These are phyloP conservation scores for Dictyostelium firmibasis DNA, from an alignment of 78 protist species.

Conservation along the genomic window DNA sequence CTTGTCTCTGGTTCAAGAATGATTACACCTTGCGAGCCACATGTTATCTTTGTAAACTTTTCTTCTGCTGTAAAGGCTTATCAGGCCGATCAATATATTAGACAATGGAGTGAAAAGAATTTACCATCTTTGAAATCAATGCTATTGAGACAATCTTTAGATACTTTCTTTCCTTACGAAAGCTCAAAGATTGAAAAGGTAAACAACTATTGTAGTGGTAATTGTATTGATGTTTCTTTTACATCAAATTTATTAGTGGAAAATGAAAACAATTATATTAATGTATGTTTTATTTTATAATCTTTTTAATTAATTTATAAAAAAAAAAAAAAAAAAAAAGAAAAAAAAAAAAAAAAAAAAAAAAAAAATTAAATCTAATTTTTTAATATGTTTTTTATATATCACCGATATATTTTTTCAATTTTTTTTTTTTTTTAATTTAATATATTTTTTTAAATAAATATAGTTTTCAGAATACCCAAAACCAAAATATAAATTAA, in stretches of 20 bases:
- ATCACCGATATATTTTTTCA: not conserved
- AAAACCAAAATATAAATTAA: not conserved
- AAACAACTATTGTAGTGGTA: not conserved
- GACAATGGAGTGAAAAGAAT: conserved; percentile 32
- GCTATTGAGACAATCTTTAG: conserved; percentile 38
- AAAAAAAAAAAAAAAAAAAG: not conserved
- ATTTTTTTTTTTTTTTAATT: not conserved
- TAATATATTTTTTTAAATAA: not conserved
- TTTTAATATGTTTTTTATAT: no score
- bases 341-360: not conserved
- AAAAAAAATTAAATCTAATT: not conserved
- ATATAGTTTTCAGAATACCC: conserved; percentile 42
- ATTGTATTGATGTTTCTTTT: no score
- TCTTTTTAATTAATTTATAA: not conserved
- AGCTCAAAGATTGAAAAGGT: conserved; percentile 17
- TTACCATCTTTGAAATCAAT: conserved; percentile 5
- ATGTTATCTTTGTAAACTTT: conserved; percentile 33
- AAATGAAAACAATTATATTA: no score
- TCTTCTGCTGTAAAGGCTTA: conserved; percentile 45
- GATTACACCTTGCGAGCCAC: not conserved
- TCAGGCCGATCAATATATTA: conserved; percentile 51
- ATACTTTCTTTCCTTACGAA: not conserved
- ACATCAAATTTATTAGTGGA: not conserved
- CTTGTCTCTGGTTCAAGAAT: conserved; percentile 45
- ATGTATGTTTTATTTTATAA: not conserved